Conservation (phyloP, 1,284 basidiomycete species). For the Apiotrichum porosum region DNA sequence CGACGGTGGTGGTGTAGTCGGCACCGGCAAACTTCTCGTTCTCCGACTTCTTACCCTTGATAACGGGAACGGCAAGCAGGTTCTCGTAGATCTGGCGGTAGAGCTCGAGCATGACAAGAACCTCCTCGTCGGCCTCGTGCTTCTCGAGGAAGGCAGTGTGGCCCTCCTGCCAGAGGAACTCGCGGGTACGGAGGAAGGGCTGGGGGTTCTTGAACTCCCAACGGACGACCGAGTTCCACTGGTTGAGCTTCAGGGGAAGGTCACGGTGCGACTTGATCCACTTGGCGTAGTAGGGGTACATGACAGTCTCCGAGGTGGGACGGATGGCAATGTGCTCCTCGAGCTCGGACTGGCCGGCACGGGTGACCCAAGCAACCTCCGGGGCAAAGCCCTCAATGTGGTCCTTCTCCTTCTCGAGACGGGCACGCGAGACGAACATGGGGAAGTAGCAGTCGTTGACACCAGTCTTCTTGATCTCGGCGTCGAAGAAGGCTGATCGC, state of each 20-base stretch:
- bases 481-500: constrained; percentile 76
- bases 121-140: constrained; percentile 83
- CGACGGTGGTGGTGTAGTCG: constrained; percentile 95
- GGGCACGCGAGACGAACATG: constrained; percentile 92
- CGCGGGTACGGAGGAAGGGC: constrained; percentile 97
- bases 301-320: constrained; percentile 95
- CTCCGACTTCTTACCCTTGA: constrained; percentile 94
- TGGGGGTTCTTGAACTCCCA: constrained; percentile 99
- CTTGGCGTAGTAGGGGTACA: constrained; percentile 98
- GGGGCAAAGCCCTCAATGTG: constrained; percentile 99
- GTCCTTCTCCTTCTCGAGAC: constrained; percentile 94
- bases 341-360: constrained; percentile 85
- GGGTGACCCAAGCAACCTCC: constrained; percentile 98
- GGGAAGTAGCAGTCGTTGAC: constrained; percentile 99
- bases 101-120: constrained; percentile 88
- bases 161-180: constrained; percentile 99
- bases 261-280: constrained; percentile 99
- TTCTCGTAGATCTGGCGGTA: constrained; percentile 97
- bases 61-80: constrained; percentile 92
- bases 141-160: constrained; percentile 93
- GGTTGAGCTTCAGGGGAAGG: constrained; percentile 93
- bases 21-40: constrained; percentile 99
- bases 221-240: constrained; percentile 98
- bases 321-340: constrained; percentile 98
- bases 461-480: constrained; percentile 84